These are phyloP conservation scores for Aureobasidium sp. DNA, from an alignment of 2,329 filamentous ascomycete species.

Conservation along the genomic window DNA sequence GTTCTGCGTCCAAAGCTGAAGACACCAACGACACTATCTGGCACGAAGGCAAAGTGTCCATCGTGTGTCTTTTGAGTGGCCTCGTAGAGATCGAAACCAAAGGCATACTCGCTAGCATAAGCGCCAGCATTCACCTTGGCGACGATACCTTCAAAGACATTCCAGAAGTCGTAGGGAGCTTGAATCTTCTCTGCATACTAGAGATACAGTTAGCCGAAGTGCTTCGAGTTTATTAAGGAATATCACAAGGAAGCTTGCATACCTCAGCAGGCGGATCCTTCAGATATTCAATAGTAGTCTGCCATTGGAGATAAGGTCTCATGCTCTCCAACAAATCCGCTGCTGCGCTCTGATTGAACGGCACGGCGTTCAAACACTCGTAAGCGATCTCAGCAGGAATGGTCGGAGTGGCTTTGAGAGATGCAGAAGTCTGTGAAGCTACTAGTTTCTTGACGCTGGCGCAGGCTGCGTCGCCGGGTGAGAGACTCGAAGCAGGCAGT, in stretches of 20 bases:
- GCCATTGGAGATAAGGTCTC: constrained; percentile 39
- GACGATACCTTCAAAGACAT: constrained; percentile 31
- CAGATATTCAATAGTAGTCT: constrained; percentile 37
- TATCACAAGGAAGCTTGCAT: no score
- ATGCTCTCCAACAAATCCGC: constrained; percentile 35
- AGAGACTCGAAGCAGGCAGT: no score
- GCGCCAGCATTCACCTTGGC: constrained; percentile 28
- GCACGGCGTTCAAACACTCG: constrained; percentile 38
- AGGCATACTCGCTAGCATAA: constrained; percentile 37
- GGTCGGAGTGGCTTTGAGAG: constrained; percentile 25
- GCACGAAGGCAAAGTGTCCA: constrained; percentile 53
- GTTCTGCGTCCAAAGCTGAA: constrained; percentile 45
- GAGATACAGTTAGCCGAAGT: no score
- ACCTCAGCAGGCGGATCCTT: constrained; percentile 31
- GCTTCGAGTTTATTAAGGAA: no score
- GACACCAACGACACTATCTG: constrained; percentile 44
- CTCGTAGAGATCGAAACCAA: constrained; percentile 45
- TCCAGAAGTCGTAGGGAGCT: constrained; percentile 34
- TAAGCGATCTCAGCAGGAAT: constrained; percentile 38
- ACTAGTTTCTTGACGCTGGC: constrained; percentile 13
- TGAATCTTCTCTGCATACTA: constrained; percentile 38
- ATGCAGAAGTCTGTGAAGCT: constrained; percentile 19
- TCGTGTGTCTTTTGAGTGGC: constrained; percentile 52
- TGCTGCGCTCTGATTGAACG: constrained; percentile 35
- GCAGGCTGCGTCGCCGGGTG: background rate